phyloP scores from a whole-genome alignment of 2,329 filamentous ascomycete genomes.

The Clonostachys solani region DNA sequence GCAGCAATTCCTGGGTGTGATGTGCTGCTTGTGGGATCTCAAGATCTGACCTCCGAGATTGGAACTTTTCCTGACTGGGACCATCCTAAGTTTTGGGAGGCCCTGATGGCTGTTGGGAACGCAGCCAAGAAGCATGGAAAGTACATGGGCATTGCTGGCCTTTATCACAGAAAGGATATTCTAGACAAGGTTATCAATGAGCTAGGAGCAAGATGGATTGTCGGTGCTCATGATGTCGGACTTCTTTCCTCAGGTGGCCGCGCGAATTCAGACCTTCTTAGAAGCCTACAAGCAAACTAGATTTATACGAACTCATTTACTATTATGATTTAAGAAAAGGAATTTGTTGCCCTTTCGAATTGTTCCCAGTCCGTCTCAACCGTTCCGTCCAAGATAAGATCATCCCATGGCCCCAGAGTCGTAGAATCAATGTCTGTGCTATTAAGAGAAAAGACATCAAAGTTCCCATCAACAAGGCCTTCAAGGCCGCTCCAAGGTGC shows the following conservation, averaged over 20 bases:
- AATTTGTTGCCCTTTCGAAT: background rate
- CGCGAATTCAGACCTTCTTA: background rate
- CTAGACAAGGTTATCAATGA: conserved; percentile 1
- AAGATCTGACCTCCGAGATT: conserved; percentile 18
- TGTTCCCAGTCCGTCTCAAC: background rate
- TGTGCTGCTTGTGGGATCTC: conserved; percentile 21
- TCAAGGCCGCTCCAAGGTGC: background rate
- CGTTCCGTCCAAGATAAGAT: background rate
- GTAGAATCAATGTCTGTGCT: no score
- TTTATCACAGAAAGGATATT: conserved; percentile 11
- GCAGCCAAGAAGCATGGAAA: conserved; percentile 10
- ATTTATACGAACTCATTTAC: no score
- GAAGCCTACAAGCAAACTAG: background rate
- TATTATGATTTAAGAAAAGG: no score
- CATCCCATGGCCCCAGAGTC: background rate
- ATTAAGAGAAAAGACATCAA: background rate
- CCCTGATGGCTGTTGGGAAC: conserved; percentile 7
- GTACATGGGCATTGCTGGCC: conserved; percentile 13
- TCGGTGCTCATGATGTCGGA: background rate
- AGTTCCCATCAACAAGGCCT: background rate
- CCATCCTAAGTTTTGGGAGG: conserved; percentile 5
- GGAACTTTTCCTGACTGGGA: conserved; percentile 12
- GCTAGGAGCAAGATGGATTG: background rate
- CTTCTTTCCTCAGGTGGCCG: background rate
- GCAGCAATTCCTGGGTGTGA: conserved; percentile 20